Evolutionary conservation across 257 asterid genomes (phyloP).

Genomic region (Ajuga chamaepitys): DNA sequence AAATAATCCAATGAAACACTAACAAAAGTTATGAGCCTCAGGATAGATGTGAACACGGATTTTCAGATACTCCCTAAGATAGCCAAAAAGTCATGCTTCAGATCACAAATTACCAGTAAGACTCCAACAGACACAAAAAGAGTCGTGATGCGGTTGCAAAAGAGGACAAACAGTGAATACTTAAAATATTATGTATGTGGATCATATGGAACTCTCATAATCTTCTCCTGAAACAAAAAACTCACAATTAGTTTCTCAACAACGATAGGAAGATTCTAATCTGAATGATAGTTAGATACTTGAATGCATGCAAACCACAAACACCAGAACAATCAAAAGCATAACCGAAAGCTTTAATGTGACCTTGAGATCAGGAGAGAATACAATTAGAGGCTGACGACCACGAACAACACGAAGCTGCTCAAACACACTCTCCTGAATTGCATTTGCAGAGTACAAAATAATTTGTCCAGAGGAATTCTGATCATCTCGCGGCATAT

Average conservation of each 20-base stretch:
- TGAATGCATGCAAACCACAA: background rate
- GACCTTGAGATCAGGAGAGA: too few relatives aligned
- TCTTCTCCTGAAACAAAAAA: constrained; percentile 89
- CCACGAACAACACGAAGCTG: too few relatives aligned
- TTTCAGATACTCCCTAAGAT: constrained; percentile 6
- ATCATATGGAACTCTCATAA: constrained; percentile 96
- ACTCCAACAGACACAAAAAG: constrained; percentile 83
- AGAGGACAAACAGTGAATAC: constrained; percentile 87
- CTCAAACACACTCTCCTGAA: too few relatives aligned
- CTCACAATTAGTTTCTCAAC: constrained; percentile 10
- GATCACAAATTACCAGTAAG: constrained; percentile 57
- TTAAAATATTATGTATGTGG: constrained; percentile 61
- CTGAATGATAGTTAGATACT: background rate
- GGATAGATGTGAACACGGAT: background rate
- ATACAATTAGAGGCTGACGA: too few relatives aligned
- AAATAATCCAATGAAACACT: background rate
- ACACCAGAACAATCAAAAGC: background rate
- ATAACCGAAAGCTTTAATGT: too few relatives aligned
- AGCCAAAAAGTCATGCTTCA: constrained; percentile 8
- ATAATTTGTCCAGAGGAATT: too few relatives aligned
- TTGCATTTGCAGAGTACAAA: too few relatives aligned
- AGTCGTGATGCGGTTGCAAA: constrained; percentile 94
- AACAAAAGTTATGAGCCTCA: background rate
- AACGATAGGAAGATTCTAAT: background rate
- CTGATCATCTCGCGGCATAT: too few relatives aligned